Evolutionary conservation across 2,329 filamentous ascomycete genomes (phyloP), one percentile per base, ranked within the genome.

Genomic region (Hypoxylon sp.): DNA sequence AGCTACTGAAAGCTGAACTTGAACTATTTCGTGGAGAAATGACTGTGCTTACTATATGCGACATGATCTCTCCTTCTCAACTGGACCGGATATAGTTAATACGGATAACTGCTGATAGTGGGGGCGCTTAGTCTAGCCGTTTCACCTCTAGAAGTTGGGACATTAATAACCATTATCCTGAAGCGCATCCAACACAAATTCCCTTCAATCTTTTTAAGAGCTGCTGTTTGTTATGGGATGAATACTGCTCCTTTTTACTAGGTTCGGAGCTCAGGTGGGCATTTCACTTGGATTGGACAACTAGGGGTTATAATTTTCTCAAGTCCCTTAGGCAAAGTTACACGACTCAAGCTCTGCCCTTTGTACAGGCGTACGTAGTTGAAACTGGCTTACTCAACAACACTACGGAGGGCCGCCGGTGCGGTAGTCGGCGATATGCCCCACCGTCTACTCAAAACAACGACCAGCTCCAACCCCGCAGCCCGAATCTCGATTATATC

Each of bases 401-500:
- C 42, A 37, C 15, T 72, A 61, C 69, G 71, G 72, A 73, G 62
- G 65, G 61, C 69, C 46, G 65, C 73, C 67, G 72, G 71, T 71
- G 73, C 73, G 64, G 73, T 75, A 65, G 62, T 75, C 72, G 73
- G 72, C 74, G 60, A 61, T 31, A 68, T 75, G 71, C 74, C 75
- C 75, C 75, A 72, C 75, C 75, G 54, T 71, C 66, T 69, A 56
- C 65, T 70, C 51, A 69, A 62, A 57, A 53, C 58, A 56, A 42
- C 51, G 6, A 62, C 70, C 60, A 59, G 46, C 48, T 68, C 72
- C 19, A 74, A 75, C 75, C 75, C 75, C 75, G 75, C 75, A 75
- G 70, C 74, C 67, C 73, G 75, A 44, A 15, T 76, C 21, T 73
- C 74, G 24, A 69, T 73, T 70, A 75, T 78, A 72, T 75, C 72